Evolutionary conservation across 78 protist species (phyloP), one percentile per base, ranked within the genome.

Genomic region (Polysphondylium violaceum): DNA sequence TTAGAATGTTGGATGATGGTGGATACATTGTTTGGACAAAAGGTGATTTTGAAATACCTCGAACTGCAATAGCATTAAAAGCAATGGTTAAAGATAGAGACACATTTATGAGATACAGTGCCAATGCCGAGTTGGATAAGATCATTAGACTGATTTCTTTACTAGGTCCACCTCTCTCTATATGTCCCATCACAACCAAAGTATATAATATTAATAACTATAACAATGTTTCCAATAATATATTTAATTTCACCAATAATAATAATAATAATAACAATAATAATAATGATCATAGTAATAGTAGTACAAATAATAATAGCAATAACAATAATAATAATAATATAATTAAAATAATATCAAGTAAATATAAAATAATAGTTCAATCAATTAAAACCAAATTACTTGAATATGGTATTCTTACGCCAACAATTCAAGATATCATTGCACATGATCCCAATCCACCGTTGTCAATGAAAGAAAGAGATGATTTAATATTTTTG

Each of bases 21-120:
- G 77, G 74, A 3, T 83, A 69, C 44, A 25, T 83, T 3, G 67
- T 83, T 51, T 83, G 91, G 91, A 83, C 91, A 58, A 79, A 79
- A 47, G 23, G 74, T 67, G 89, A 72, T 72, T 50, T 72, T 72
- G 78, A 72, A 51, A 72, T 72, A 8, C 78, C 78, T 4, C 31
- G 90, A 25, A 67, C 76, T 38, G 59, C 90, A 19, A 78, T 81
- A 7, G 90, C 77, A 25, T 58, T 81, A 27, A 81, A 81, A n/a
- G 38, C 79, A 19, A n/a, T 81, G 64, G 69, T 81, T 19, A 81
- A 81, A 58, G 90, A 81, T 17, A 36, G 69, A 31, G 79, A 67
- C 25, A 1, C 69, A 12, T 81, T 81, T 16, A n/a, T 56, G n/a
- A 56, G 36, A 55, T 60, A 29, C 9, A 67, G 76, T 58, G 36